phyloP scores from a whole-genome alignment of 2,329 filamentous ascomycete species.

The Corynespora cassiicola region DNA sequence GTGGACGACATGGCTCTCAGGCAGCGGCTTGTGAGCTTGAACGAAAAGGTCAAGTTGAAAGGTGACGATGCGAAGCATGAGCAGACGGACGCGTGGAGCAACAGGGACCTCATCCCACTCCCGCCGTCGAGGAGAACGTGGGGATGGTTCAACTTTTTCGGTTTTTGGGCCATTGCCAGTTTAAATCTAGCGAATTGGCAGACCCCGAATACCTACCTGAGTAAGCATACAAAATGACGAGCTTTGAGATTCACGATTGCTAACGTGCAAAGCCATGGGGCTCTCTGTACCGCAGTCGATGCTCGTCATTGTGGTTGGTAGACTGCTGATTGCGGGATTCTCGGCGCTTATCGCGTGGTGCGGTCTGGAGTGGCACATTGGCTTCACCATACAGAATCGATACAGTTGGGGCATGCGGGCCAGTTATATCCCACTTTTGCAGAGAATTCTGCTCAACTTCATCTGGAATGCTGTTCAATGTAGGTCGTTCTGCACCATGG shows the following conservation, averaged over 20 bases:
- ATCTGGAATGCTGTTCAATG: slow-evolving; percentile 59
- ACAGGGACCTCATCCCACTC: slow-evolving; percentile 47
- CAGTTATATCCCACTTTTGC: slow-evolving; percentile 56
- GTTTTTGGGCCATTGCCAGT: slow-evolving; percentile 49
- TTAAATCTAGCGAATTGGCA: slow-evolving; percentile 56
- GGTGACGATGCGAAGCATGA: slow-evolving; percentile 52
- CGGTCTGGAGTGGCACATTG: slow-evolving; percentile 59
- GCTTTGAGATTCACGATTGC: neutral
- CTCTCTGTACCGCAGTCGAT: slow-evolving; percentile 58
- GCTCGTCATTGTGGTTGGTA: slow-evolving; percentile 54
- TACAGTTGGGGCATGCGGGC: slow-evolving; percentile 58
- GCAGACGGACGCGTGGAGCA: slow-evolving; percentile 53
- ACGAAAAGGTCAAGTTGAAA: slow-evolving; percentile 44
- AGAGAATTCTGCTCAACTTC: slow-evolving; percentile 58
- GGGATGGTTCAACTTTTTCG: slow-evolving; percentile 53
- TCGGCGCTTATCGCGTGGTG: slow-evolving; percentile 55
- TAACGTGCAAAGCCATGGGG: slow-evolving; percentile 45
- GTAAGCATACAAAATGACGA: slow-evolving; percentile 15
- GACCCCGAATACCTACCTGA: slow-evolving; percentile 55
- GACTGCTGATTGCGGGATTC: slow-evolving; percentile 52
- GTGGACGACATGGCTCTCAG: no score
- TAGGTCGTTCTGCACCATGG: slow-evolving; percentile 27
- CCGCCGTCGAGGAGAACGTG: slow-evolving; percentile 49
- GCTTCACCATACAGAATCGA: slow-evolving; percentile 58
- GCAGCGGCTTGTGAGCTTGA: slow-evolving; percentile 27